phyloP scores from a whole-genome alignment of 2,329 filamentous ascomycete species.

The Pseudocercospora vitis region DNA sequence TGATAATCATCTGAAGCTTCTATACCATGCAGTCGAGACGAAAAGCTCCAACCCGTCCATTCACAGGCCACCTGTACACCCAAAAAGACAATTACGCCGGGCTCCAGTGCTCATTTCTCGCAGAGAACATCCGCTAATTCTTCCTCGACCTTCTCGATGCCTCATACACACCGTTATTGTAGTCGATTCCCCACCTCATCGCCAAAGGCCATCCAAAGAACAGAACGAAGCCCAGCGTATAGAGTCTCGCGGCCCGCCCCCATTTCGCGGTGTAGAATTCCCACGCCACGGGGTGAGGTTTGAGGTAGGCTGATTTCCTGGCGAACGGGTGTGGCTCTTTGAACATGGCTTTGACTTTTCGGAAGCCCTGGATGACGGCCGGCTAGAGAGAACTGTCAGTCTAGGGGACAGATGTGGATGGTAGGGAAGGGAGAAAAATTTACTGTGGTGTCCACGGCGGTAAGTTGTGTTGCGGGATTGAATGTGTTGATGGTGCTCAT shows the following conservation, averaged over 20 bases:
- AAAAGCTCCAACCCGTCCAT: too few relatives aligned
- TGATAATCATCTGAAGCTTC: too few relatives aligned
- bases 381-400: constrained; percentile 8
- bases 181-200: constrained; percentile 14
- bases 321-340: constrained; percentile 19
- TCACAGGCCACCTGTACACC: not conserved
- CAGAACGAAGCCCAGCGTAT: constrained; percentile 8
- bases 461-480: constrained; percentile 1
- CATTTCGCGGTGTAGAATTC: constrained; percentile 14
- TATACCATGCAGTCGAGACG: too few relatives aligned
- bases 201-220: constrained; percentile 24
- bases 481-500: constrained; percentile 8
- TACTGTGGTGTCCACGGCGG: constrained; percentile 10
- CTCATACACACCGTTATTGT: constrained; percentile 19
- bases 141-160: constrained; percentile 5
- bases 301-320: constrained; percentile 8
- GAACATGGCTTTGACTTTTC: constrained; percentile 11
- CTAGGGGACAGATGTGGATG: not conserved
- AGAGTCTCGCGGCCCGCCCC: constrained; percentile 14
- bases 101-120: too few relatives aligned
- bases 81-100: too few relatives aligned
- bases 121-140: not conserved
- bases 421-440: not conserved
- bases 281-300: constrained; percentile 21
- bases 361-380: constrained; percentile 2